A percentile compares a stretch with the other conserved stretches of the same genome.
phyloP scores from a whole-genome alignment of 2,329 filamentous ascomycete genomes.

The Fusarium armeniacum region DNA sequence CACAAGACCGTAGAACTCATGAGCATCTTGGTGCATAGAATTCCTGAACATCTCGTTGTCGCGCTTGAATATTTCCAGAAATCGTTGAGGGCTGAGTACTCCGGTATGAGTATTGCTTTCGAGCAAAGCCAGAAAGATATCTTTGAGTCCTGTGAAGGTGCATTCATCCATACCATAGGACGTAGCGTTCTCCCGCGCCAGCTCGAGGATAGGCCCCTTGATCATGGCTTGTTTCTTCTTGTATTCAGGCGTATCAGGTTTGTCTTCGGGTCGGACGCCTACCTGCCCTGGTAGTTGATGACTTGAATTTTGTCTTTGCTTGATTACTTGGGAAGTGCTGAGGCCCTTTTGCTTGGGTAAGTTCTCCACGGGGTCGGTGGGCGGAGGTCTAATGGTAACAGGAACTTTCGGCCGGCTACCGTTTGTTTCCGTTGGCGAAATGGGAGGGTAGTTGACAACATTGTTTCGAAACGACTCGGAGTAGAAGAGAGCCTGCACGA shows the following conservation, averaged over 20 bases:
- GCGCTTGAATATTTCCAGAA: conserved; percentile 91
- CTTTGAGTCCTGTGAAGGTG: conserved; percentile 93
- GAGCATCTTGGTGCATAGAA: conserved; percentile 97
- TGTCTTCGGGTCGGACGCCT: conserved; percentile 83
- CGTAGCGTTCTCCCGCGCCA: conserved; percentile 82
- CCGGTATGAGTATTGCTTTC: conserved; percentile 85
- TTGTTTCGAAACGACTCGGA: conserved; percentile 94
- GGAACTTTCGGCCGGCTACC: conserved; percentile 69
- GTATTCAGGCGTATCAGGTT: conserved; percentile 93
- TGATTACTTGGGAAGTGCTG: conserved; percentile 68
- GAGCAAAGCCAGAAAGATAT: conserved; percentile 93
- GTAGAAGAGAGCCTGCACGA: conserved; percentile 97
- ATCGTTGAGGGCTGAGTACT: conserved; percentile 91
- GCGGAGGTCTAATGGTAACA: conserved; percentile 72
- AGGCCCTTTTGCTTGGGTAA: conserved; percentile 64
- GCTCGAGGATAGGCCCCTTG: conserved; percentile 86
- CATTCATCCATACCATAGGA: conserved; percentile 95
- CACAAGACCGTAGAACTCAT: conserved; percentile 94
- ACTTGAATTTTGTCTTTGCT: conserved; percentile 68
- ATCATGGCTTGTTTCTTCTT: conserved; percentile 97
- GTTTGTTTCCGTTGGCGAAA: conserved; percentile 78
- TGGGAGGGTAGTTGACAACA: conserved; percentile 89
- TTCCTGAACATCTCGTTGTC: conserved; percentile 98
- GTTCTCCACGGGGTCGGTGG: conserved; percentile 58
- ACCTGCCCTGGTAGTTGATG: conserved; percentile 68